Evolutionary conservation across 2,329 filamentous ascomycete genomes (phyloP), one percentile per base, ranked within the genome.

Genomic region (Alternaria dauci): DNA sequence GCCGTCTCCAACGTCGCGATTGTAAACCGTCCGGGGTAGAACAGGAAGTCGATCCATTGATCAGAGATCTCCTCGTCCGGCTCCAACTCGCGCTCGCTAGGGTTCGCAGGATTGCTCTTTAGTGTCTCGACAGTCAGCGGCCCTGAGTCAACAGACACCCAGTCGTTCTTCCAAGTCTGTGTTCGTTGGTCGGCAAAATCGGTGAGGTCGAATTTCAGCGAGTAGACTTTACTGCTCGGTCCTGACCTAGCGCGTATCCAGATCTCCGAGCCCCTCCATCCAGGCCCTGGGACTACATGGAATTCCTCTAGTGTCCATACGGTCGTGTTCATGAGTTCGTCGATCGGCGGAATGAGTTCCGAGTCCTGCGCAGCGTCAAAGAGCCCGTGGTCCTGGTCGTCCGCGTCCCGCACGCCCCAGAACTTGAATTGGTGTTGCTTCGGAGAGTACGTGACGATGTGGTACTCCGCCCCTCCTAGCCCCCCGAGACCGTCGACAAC

Each of bases 401-500:
- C 84, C 68, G 86, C 86, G 54, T 89, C 87, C 67, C 89, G 87
- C 18, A 91, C 86, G 54, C 87, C 87, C 92, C 94, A 99, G 75
- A 99, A 94, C 77, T 97, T 98, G 84, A 99, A 98, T 74, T 94
- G 90, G 36, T 95, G 87, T 30, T 93, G 91, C 65, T 95, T 88
- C 0, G 95, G 94, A 11, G 94, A 97, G 78, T 93, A 97, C 8
- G 93, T 94, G 38, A 92, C 88, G 54, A 94, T 86, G 59, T 86
- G 85, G 72, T 88, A 89, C 39, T 79, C 73, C 62, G 83, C 82
- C 20, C 80, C 81, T 52, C 82, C 80, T 28, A 82, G 69, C 20
- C 82, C 80, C 18, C 81, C 80, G 46, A 82, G 80, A 12, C 84
- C 83, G 14, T 89, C 87, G 54, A 94, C 84, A 18, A 97, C 83